Base-by-base conservation (phyloP, 805 yeast genomes). In the Metschnikowia similis region DNA sequence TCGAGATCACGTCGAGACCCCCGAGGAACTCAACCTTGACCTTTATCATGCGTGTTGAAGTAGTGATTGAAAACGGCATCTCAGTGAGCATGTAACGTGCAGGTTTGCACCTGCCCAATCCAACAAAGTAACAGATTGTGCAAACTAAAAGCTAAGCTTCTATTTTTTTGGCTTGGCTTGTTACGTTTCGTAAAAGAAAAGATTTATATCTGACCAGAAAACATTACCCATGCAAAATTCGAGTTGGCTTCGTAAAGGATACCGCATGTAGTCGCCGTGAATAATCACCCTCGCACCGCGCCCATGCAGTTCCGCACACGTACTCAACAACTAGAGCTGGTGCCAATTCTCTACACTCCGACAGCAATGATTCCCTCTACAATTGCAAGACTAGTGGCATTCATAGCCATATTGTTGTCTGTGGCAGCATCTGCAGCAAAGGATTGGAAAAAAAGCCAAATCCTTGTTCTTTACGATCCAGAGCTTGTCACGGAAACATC, bases 1-100 rank as follows among this genome's bases (percentile, higher is more conserved):
- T 77, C 52, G 92, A 89, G 1, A 88, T 81, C 39, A 82, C 84
- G 62, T 92, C 97, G 27, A 91, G 72, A 0, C 98, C 98, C 6
- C 97, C 97, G 14, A 74, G 64, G 48, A 74, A 72, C 55, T 74
- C 77, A 2, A 74, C 73, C 52, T 70, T 72, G 10, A 72, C 70
- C 51, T 67, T 69, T 38, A 72, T 60, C 59, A 57, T 56, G 8
- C 16, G 11, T 13, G 46, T 8, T 31, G 45, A 21, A 31, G 37
- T 21, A 21, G 30, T 32, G 35, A 30, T 31, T 7, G 3, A 9
- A n/a, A 31, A 21, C 14, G 28, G 13, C 45, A 41, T 41, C 45
- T 41, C 45, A 41, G 45, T 29, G 39, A 35, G 38, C 28, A 28
- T 14, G 27, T 16, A 35, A 16, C 27, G 28, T 43, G 47, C 38